Evolutionary conservation across 495 filamentous ascomycete species (phyloP).

Genomic region (Hypoxylon crocopeplum): DNA sequence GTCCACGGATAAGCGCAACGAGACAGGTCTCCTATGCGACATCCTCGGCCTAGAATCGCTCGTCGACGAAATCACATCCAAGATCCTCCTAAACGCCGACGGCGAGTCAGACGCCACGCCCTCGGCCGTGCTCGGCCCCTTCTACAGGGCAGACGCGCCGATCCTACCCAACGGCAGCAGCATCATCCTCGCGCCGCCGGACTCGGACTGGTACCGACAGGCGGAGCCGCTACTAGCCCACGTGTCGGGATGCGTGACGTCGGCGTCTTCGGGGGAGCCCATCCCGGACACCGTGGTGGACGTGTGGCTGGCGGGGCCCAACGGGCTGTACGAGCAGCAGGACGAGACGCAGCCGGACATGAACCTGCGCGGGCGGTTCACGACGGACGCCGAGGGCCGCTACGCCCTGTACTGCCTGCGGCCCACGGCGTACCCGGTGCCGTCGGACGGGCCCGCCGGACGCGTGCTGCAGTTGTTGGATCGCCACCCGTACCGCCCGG

Average conservation of each 20-base stretch:
- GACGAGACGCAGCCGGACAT: constrained; percentile 73
- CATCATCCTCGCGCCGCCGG: constrained; percentile 53
- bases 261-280: constrained; percentile 62
- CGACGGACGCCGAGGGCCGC: constrained; percentile 66
- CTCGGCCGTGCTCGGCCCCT: constrained; percentile 77
- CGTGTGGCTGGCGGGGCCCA: constrained; percentile 78
- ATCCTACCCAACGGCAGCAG: constrained; percentile 66
- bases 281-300: constrained; percentile 71
- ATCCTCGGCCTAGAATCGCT: constrained; percentile 77
- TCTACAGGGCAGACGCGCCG: constrained; percentile 76
- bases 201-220: constrained; percentile 45
- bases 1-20: constrained; percentile 74
- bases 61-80: constrained; percentile 80
- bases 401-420: constrained; percentile 73
- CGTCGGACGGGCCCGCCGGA: constrained; percentile 66
- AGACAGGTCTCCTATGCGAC: constrained; percentile 74
- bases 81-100: constrained; percentile 45
- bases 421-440: constrained; percentile 76
- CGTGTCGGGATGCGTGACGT: constrained; percentile 69
- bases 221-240: constrained; percentile 63
- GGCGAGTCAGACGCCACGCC: constrained; percentile 62
- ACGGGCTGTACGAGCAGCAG: constrained; percentile 83
- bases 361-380: constrained; percentile 77
- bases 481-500: constrained; percentile 74
- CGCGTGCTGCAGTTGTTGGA: constrained; percentile 64